Base-by-base conservation (phyloP, 139 green algal species). In the Trebouxia sp. region DNA sequence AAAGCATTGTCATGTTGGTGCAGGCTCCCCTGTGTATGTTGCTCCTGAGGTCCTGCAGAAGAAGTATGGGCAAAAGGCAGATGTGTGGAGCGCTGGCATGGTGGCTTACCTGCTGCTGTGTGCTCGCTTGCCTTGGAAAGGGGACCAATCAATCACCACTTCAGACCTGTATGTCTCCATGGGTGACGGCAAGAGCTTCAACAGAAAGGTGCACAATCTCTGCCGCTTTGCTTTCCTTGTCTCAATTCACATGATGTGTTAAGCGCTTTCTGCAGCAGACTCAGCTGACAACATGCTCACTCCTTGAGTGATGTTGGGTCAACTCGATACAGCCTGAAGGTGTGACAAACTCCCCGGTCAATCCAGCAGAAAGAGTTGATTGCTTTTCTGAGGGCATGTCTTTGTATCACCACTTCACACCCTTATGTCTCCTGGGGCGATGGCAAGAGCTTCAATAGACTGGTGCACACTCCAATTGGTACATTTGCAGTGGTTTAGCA, bases 31-130 rank as follows among this genome's bases (percentile, higher is more conserved):
- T 14, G 67, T 80, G 47, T 85, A 78, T 42, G 78, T 85, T 55
- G 81, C 81, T 17, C 81, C 81, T 22, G 81, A 85, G 65, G 53
- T 85, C 10, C 65, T 85, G 32, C 56, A 75, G 42, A 78, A 80
- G 47, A 41, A 50, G 6, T 80, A 82, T 37, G 56, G 37, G 26
- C 75, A 65, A 28, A 48, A 47, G 39, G 66, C 75, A 11, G 81
- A 85, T 43, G 65, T 82, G 37, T 85, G 75, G 75, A 53, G 56
- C 12, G 81, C 81, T 22, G 81, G 81, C 65, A 80, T 85, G 47
- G 65, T 85, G n/a, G 81, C 81, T 8, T 79, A 85, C 51, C 55
- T 82, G 75, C 75, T 85, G 30, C 47, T 85, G 15, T 67, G 45
- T 32, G 81, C 47, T 1, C 55, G 62, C 9, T 55, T 85, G 43